These are phyloP conservation scores for Skeletonema menzelii DNA, from an alignment of 108 stramenopile genomes.

Conservation along the genomic window DNA sequence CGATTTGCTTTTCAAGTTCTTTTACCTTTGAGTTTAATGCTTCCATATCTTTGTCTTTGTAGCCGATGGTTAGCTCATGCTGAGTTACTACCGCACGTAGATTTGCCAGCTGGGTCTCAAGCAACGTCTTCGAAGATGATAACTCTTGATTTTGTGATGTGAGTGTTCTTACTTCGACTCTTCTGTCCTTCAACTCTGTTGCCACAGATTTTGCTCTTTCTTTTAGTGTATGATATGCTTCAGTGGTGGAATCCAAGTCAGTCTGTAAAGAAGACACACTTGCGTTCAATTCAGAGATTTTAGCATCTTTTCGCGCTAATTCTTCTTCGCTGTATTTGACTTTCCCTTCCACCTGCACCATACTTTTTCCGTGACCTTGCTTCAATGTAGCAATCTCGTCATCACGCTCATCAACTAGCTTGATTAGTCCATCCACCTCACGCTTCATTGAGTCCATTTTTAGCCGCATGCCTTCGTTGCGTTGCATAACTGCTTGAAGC, in stretches of 20 bases:
- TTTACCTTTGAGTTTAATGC: constrained; percentile 49
- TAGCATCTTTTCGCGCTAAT: constrained; percentile 35
- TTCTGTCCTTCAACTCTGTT: constrained; percentile 80
- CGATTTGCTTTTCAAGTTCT: constrained; percentile 37
- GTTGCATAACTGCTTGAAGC: constrained; percentile 31
- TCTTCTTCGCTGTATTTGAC: constrained; percentile 40
- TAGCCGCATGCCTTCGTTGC: constrained; percentile 48
- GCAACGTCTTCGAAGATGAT: constrained; percentile 40
- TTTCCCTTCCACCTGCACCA: constrained; percentile 41
- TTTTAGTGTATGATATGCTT: constrained; percentile 71
- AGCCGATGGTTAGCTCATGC: constrained; percentile 51
- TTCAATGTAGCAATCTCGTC: constrained; percentile 45
- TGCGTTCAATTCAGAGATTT: constrained; percentile 49
- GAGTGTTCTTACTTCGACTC: constrained; percentile 74
- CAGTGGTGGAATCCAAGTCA: constrained; percentile 49
- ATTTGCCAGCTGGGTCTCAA: constrained; percentile 52
- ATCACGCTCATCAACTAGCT: constrained; percentile 57
- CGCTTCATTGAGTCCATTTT: constrained; percentile 60
- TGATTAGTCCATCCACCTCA: constrained; percentile 59
- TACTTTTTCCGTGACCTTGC: constrained; percentile 41
- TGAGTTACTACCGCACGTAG: constrained; percentile 57
- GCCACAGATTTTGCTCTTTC: constrained; percentile 76
- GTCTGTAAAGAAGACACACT: constrained; percentile 54
- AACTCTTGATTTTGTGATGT: constrained; percentile 52
- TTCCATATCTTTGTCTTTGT: constrained; percentile 61